Base-by-base conservation (phyloP, 352 stramenopile species). In the Globisporangium solare region DNA sequence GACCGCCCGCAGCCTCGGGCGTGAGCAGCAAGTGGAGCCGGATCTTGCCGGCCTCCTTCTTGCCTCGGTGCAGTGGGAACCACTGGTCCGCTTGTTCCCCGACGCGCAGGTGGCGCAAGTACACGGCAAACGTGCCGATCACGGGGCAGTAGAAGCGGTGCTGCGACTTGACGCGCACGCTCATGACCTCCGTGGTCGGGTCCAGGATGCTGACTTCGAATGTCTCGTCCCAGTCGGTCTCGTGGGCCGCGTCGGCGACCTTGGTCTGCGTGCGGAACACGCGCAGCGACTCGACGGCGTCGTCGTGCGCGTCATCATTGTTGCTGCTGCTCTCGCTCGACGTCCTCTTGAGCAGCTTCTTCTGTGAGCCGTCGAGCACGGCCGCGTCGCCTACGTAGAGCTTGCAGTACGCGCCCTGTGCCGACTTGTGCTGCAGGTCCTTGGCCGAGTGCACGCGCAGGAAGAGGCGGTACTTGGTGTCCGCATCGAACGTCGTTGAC, bases 171-270 rank as follows among this genome's bases (percentile, higher is more conserved):
- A 89, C 74, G 45, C 81, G 81, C 58, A 91, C 78, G 32, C 73
- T 88, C 35, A 91, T 50, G 21, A 89, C 69, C 58, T 88, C 70
- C 12, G 61, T 67, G n/a, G 58, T 58, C 7, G 78, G 71, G 31
- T 86, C 65, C n/a, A 64, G 59, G 0, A 91, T 61, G n/a, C 70
- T 67, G 40, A 89, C 46, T 50, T 89, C 68, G 24, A 91, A 87
- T 67, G 89, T 89, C 39, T 91, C 70, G 54, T 89, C 89, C 81
- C 81, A 91, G 39, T 84, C 48, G n/a, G 76, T 73, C 27, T 70
- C 68, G 11, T 61, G 60, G 3, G 55, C 66, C 32, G 59, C 48
- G 13, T 60, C 58, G 32, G 64, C 68, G 37, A 51, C 58, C 40
- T 73, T 63, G 47, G 86, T 63, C 58, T 83, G 85, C 32, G 80